These are phyloP conservation scores for Penicillium sp. DNA, from an alignment of 2,329 filamentous ascomycete species.

Conservation along the genomic window DNA sequence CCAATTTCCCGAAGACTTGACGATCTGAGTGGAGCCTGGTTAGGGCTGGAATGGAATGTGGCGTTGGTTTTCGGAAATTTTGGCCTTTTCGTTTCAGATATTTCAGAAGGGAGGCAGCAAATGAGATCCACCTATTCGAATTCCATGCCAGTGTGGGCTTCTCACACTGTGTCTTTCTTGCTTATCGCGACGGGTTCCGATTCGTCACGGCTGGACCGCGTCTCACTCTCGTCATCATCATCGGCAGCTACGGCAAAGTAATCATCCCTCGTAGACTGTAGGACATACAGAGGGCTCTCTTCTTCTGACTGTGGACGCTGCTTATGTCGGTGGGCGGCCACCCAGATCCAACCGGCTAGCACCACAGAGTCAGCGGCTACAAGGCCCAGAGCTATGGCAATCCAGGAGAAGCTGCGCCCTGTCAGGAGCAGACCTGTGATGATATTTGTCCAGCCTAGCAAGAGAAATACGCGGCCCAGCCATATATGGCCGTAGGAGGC, in stretches of 20 bases:
- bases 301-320: not conserved
- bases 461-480: constrained; percentile 11
- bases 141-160: not conserved
- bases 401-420: not conserved
- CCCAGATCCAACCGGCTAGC: constrained; percentile 14
- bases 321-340: constrained; percentile 1
- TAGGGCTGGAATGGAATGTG: not conserved
- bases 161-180: not conserved
- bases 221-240: constrained; percentile 8
- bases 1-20: constrained; percentile 11
- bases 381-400: not conserved
- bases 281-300: not conserved
- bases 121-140: not conserved
- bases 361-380: constrained; percentile 2
- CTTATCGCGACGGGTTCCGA: not conserved
- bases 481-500: constrained; percentile 18
- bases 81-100: not conserved
- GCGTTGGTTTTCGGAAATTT: not conserved
- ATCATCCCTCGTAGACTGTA: constrained; percentile 7
- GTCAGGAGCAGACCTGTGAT: constrained; percentile 15
- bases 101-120: not conserved
- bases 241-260: constrained; percentile 4
- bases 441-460: constrained; percentile 18
- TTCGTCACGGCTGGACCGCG: not conserved
- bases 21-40: not conserved